A percentile compares a stretch with the other conserved stretches of the same genome.
Evolutionary conservation across 345 rosid species (phyloP).

Genomic region (Stellera chamaejasme): DNA sequence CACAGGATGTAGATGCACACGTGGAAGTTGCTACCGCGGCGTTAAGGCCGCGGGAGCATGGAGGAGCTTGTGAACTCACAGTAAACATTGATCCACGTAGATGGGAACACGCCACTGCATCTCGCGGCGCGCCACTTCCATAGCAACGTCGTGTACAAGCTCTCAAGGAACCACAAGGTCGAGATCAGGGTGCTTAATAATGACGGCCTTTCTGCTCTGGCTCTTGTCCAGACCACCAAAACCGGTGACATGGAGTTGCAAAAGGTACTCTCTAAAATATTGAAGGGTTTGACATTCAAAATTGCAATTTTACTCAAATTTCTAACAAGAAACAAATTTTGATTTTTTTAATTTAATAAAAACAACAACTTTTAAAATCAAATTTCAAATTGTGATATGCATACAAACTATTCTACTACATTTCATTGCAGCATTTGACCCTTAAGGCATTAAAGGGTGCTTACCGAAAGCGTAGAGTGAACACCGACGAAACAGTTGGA

Average conservation of each 20-base stretch:
- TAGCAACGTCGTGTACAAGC: not conserved
- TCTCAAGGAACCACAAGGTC: not conserved
- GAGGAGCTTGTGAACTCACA: constrained; percentile 3
- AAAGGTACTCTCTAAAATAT: constrained; percentile 2
- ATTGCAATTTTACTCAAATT: no score
- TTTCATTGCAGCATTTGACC: constrained; percentile 4
- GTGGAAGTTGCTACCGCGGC: no score
- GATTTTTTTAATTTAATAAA: no score
- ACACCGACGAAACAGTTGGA: not conserved
- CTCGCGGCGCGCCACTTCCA: not conserved
- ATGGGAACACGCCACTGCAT: constrained; percentile 13
- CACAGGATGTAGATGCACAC: not conserved
- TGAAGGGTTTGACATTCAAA: no score
- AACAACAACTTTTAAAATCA: no score
- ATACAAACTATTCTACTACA: not conserved
- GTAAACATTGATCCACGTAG: no score
- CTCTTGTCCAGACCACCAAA: not conserved
- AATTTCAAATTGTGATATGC: no score
- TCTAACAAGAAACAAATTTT: no score
- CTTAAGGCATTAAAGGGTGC: constrained; percentile 3
- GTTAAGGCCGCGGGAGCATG: no score
- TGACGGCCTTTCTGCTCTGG: not conserved
- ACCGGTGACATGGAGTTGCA: not conserved
- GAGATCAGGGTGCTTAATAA: constrained; percentile 6
- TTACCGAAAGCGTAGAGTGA: not conserved